A percentile compares a stretch with the other conserved stretches of the same genome.
Conservation (phyloP, 768 basidiomycete genomes). For the Lactarius deliciosus region DNA sequence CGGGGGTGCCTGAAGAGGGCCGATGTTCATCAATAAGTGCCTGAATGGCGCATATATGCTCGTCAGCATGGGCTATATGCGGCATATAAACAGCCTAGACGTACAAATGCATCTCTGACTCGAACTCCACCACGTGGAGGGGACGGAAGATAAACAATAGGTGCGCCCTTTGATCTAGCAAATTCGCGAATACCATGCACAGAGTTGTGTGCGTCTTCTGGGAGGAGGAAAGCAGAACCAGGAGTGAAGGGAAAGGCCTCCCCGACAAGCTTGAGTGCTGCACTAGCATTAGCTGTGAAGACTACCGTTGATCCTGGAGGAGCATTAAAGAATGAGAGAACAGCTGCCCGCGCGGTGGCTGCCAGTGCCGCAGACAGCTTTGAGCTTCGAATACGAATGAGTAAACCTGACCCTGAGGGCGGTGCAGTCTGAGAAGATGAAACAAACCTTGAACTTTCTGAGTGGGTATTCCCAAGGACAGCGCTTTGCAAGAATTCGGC, state of each 20-base stretch:
- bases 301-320: constrained; percentile 75
- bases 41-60: constrained; percentile 38
- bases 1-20: constrained; percentile 50
- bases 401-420: background rate
- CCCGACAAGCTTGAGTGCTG: constrained; percentile 77
- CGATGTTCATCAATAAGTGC: constrained; percentile 52
- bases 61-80: constrained; percentile 17
- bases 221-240: constrained; percentile 62
- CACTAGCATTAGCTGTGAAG: constrained; percentile 79
- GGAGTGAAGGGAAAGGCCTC: constrained; percentile 72
- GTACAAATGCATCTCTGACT: constrained; percentile 56
- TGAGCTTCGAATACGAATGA: constrained; percentile 48
- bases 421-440: background rate
- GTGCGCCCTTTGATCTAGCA: constrained; percentile 54
- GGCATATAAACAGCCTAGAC: constrained; percentile 2
- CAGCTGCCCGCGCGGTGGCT: constrained; percentile 66
- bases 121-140: constrained; percentile 67
- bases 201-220: constrained; percentile 80
- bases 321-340: constrained; percentile 76
- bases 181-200: constrained; percentile 80
- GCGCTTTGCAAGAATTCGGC: constrained; percentile 62
- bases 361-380: constrained; percentile 64
- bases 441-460: constrained; percentile 70
- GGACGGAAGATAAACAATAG: constrained; percentile 63
- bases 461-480: constrained; percentile 83